Evolutionary conservation across 768 basidiomycete species (phyloP).

Genomic region (Candolleomyces eurysporus): DNA sequence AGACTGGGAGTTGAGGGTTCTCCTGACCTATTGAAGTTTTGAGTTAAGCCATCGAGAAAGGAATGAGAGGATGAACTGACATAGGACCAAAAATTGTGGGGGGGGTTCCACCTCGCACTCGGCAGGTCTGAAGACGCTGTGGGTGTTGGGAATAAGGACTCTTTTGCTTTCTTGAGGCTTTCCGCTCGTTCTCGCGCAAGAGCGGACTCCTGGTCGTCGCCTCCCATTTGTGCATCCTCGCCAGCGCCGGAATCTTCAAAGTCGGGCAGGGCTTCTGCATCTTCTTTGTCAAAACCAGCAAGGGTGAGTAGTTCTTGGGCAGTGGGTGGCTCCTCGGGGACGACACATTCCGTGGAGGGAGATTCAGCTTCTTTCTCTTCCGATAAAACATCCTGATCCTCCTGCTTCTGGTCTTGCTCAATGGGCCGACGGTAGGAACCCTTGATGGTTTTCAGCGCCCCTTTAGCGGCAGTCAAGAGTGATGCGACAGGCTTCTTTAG

Average conservation of each 20-base stretch:
- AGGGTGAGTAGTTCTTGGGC: conserved; percentile 44
- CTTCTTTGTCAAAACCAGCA: conserved; percentile 43
- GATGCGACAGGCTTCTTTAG: conserved; percentile 44
- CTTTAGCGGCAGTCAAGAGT: conserved; percentile 52
- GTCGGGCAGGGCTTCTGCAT: conserved; percentile 46
- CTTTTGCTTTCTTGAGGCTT: conserved; percentile 6
- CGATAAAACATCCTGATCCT: conserved; percentile 7
- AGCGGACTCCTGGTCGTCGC: background rate
- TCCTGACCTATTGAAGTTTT: conserved; percentile 29
- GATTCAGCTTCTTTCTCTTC: conserved; percentile 7
- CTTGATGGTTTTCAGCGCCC: conserved; percentile 48
- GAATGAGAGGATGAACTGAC: conserved; percentile 34
- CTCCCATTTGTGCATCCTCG: background rate
- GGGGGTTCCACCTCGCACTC: conserved; percentile 34
- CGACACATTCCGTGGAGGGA: conserved; percentile 1
- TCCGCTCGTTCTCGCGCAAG: conserved; percentile 1
- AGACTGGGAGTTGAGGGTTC: conserved; percentile 20
- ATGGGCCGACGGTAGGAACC: conserved; percentile 32
- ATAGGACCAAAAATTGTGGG: conserved; percentile 70
- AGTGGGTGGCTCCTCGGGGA: conserved; percentile 3
- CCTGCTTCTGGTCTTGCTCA: conserved; percentile 12
- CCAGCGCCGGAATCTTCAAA: conserved; percentile 41
- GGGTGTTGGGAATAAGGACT: conserved; percentile 40
- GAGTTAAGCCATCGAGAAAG: conserved; percentile 1
- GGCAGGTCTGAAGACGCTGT: conserved; percentile 13